A percentile compares a stretch with the other conserved stretches of the same genome.
Conservation (phyloP, 129 eudicot species). For the Escallonia rubra region DNA sequence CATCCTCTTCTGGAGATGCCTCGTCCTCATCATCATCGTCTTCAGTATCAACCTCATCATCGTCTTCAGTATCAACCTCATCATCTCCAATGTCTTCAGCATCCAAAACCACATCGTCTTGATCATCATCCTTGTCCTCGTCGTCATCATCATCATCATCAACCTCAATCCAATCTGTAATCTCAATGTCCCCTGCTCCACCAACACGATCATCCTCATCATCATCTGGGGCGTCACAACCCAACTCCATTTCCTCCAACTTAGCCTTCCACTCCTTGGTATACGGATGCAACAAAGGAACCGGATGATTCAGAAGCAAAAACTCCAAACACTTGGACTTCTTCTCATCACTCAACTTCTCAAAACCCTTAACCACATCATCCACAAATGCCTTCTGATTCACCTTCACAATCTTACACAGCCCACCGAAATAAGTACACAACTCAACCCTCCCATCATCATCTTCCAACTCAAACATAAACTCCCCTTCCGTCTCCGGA, state of each 20-base stretch:
- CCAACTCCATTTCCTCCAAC: conserved; percentile 93
- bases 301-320: conserved; percentile 73
- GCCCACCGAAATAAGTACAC: conserved; percentile 81
- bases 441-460: conserved; percentile 76
- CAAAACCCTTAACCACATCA: conserved; percentile 85
- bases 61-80: conserved; percentile 28
- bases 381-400: conserved; percentile 87
- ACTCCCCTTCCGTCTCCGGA: conserved; percentile 70
- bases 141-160: conserved; percentile 31
- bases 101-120: conserved; percentile 40
- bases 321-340: conserved; percentile 78
- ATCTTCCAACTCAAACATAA: conserved; percentile 59
- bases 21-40: conserved; percentile 10
- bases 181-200: conserved; percentile 20
- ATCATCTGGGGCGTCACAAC: conserved; percentile 96
- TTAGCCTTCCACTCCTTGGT: conserved; percentile 92
- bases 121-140: conserved; percentile 12
- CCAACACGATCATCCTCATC: conserved; percentile 20
- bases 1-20: conserved; percentile 54
- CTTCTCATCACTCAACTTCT: conserved; percentile 75
- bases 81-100: conserved; percentile 23
- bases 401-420: conserved; percentile 70
- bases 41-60: conserved; percentile 18
- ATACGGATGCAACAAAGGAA: conserved; percentile 80
- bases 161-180: conserved; percentile 78